phyloP scores from a whole-genome alignment of 139 green algal species.

The Ulvella scutata region DNA sequence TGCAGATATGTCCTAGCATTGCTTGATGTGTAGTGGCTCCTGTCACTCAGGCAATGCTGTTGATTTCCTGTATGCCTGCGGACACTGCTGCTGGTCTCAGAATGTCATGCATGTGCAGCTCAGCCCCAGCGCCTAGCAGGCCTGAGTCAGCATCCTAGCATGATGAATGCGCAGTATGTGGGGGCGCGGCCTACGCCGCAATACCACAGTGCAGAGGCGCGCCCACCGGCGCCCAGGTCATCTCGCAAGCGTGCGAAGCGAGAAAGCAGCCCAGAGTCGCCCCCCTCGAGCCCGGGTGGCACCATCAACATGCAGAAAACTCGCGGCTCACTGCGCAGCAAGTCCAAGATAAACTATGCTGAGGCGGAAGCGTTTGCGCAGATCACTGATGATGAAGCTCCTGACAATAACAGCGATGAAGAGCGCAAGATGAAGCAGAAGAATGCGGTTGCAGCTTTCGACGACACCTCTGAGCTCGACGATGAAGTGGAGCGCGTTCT shows the following conservation, averaged over 20 bases:
- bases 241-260: neutral
- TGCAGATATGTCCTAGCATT: no score
- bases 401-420: neutral
- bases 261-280: neutral
- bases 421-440: conserved; percentile 4
- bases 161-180: neutral
- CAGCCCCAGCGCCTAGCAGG: neutral
- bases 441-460: conserved; percentile 27
- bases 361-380: neutral
- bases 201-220: neutral
- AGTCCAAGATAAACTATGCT: neutral
- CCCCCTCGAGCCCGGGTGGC: neutral
- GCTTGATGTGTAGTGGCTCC: no score
- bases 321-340: neutral
- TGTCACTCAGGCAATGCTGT: no score
- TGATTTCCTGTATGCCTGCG: no score
- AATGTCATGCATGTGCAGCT: neutral
- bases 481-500: conserved; percentile 57
- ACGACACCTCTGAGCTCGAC: conserved; percentile 26
- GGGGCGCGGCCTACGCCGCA: neutral
- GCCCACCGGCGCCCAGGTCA: neutral
- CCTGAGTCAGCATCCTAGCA: neutral
- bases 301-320: neutral
- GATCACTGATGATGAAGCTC: neutral
- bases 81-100: no score